Evolutionary conservation across 2,329 filamentous ascomycete genomes (phyloP), one percentile per base, ranked within the genome.

Genomic region (Aspergillus calidoustus): DNA sequence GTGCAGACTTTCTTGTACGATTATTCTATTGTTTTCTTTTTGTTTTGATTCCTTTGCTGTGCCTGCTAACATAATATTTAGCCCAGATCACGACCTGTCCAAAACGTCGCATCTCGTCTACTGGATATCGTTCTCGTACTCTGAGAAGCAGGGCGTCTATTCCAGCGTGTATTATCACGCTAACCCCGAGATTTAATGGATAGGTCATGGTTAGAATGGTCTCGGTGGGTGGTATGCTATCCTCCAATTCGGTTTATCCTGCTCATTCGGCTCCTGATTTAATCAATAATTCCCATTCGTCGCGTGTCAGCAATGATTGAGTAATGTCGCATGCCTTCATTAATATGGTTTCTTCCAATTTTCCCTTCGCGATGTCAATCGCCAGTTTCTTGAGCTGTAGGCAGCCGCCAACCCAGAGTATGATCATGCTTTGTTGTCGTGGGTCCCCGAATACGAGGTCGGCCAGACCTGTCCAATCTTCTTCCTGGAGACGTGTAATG

Each of bases 111-210:
- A 50, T 25, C 23, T 61, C 9, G 38, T 57, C 11, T 30, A 31
- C 25, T 61, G 59, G 59, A 17, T 61, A 4, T 61, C 59, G 7
- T 61, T 46, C 34, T 47, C 59, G 3, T 61, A 61, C 3, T 57
- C 59, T 2, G 59, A 57, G 38, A 52, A 34, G 47, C 51, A 30
- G 3, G 59, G 54, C 2, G 54, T 43, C 5, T 57, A 61, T 22
- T 34, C 51, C 34, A 61, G 54, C n/a, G 41, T 61, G 8, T 61
- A 61, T 31, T 57, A 57, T n/a, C 54, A 61, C 19, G 44, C 54
- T 43, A 38, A 30, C 15, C 34, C 51, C 6, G 51, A 54, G 34
- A 34, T 31, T n/a, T 51, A 31, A n/a, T 49, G 13, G 34, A 54
- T 19, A 34, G 31, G n/a, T 31, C 9, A 19, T 15, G 22, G 47